Evolutionary conservation across 2,329 filamentous ascomycete species (phyloP), one percentile per base, ranked within the genome.

Genomic region (Aspergillus fructus): DNA sequence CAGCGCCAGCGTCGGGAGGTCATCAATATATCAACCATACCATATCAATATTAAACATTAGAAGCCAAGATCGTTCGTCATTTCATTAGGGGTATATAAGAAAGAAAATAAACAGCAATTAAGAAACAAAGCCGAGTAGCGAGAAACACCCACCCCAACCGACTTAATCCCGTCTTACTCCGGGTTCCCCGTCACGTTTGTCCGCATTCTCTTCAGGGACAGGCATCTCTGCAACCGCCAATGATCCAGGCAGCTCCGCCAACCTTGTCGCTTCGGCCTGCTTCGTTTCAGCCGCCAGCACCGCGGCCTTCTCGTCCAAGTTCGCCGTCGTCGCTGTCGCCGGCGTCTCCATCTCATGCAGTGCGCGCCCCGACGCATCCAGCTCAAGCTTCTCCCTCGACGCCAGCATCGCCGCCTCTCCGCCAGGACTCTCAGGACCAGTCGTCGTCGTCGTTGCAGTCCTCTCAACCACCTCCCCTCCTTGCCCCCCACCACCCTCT

Each of bases 1-100:
- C 57, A 63, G 61, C 61, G 61, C 56, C 61, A 59, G 61, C 61
- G 59, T 62, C 61, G 61, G 55, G 42, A 51, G 50, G 55, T 58
- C 55, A 53, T 58, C 45, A 49, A 49, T 53, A 55, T 55, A 59
- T 47, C 48, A 39, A 53, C 37, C 24, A 46, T 40, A 54, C 21
- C 27, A 47, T 49, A 41, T 41, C 24, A 46, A 45, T 43, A 53
- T 19, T 27, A 49, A 27, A 12, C 42, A 52, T 51, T 46, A 48
- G 34, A 48, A 37, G 17, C n/a, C 19, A 49, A 9, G 11, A 13
- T 49, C 37, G 15, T 23, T 47, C 45, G 23, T 30, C 45, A 27
- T 30, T 19, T 45, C 12, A 21, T 13, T 7, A 21, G 13, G 41
- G 12, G 21, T 12, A 23, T 21, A 21, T 21, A 23, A 24, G 19